Evolutionary conservation across 1,139 yeast species (phyloP).

Genomic region (Kodamaea fungicola): DNA sequence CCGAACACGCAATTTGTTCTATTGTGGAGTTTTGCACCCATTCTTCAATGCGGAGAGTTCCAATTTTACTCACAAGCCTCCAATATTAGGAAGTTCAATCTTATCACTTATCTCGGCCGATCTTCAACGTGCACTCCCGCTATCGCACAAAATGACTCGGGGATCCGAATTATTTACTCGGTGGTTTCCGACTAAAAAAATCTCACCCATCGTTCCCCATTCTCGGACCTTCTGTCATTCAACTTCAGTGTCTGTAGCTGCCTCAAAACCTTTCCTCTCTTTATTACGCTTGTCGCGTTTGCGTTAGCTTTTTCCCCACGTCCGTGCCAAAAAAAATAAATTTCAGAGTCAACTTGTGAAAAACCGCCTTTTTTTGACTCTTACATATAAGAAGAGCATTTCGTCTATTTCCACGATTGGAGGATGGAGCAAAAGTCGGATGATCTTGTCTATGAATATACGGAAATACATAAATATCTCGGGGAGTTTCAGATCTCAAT

Average conservation of each 20-base stretch:
- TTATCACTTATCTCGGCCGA: neutral
- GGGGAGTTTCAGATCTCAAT: slow-evolving; percentile 16
- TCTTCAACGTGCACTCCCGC: slow-evolving; percentile 3
- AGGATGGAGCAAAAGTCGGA: slow-evolving; percentile 1
- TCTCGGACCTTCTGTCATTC: neutral
- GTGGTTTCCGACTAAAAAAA: slow-evolving; percentile 4
- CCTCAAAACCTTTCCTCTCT: neutral
- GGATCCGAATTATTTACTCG: slow-evolving; percentile 3
- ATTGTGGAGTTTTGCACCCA: slow-evolving; percentile 16
- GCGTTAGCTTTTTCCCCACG: no score
- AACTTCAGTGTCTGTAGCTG: neutral
- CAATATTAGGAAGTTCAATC: neutral
- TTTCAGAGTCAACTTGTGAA: no score
- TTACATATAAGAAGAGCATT: no score
- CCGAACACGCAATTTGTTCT: slow-evolving; percentile 54
- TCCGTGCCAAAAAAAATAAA: no score
- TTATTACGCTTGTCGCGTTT: no score
- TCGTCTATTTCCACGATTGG: no score
- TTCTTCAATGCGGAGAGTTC: neutral
- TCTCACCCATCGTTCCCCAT: neutral
- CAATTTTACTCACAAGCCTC: slow-evolving; percentile 3
- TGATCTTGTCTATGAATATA: slow-evolving; percentile 10
- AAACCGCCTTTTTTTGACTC: no score
- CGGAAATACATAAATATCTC: slow-evolving; percentile 12
- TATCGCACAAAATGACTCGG: neutral